phyloP scores from a whole-genome alignment of 2,329 filamentous ascomycete genomes.

The Penicillium olsonii region DNA sequence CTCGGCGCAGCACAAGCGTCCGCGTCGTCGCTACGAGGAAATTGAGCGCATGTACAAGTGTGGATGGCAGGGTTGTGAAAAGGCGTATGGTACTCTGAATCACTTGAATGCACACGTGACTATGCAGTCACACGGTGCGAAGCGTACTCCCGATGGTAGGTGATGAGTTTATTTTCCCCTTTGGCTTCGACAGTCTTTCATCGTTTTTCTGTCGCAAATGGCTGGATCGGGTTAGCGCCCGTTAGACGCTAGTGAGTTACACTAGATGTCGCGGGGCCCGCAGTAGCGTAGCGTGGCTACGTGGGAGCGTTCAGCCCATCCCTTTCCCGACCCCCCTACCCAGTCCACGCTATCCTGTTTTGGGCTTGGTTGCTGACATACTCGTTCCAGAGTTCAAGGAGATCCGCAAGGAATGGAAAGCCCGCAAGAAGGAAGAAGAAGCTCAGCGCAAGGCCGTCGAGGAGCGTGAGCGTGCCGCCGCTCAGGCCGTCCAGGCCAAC shows the following conservation, averaged over 20 bases:
- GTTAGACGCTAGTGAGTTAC: conserved; percentile 49
- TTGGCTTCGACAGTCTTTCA: conserved; percentile 14
- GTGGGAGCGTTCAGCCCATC: conserved; percentile 48
- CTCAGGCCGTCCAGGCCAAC: conserved; percentile 48
- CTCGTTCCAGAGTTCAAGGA: conserved; percentile 85
- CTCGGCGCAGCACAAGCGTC: conserved; percentile 94
- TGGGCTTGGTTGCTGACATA: conserved; percentile 19
- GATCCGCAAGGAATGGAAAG: conserved; percentile 98
- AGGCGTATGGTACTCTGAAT: conserved; percentile 96
- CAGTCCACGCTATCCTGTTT: background rate
- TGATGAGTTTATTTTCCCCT: conserved; percentile 7
- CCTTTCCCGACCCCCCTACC: conserved; percentile 17
- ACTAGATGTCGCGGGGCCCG: conserved; percentile 53
- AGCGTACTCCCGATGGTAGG: conserved; percentile 96
- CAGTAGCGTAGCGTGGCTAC: conserved; percentile 58
- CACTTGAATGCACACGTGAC: conserved; percentile 98
- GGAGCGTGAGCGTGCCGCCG: conserved; percentile 71
- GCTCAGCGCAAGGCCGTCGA: conserved; percentile 85
- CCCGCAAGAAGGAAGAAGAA: conserved; percentile 98
- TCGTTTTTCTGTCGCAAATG: conserved; percentile 37
- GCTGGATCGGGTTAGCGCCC: conserved; percentile 43
- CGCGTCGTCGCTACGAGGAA: conserved; percentile 90
- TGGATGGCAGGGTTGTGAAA: conserved; percentile 97
- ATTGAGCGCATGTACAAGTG: conserved; percentile 99
- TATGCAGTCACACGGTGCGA: conserved; percentile 95